A percentile compares a stretch with the other conserved stretches of the same genome.
Evolutionary conservation across 306 rosid species (phyloP).

Genomic region (Lathyrus aphaca): DNA sequence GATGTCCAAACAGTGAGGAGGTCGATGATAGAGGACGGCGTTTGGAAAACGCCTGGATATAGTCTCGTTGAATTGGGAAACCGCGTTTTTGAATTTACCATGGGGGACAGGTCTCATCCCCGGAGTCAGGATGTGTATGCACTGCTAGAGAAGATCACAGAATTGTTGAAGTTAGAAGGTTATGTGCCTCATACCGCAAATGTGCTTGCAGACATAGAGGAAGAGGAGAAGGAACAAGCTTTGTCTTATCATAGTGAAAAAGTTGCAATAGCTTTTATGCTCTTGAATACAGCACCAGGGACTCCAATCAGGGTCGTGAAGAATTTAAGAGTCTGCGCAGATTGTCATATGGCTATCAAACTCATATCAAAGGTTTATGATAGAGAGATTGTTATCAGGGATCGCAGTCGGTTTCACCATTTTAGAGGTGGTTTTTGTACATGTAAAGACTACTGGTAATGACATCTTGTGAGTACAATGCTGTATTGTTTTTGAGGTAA

Average conservation of each 20-base stretch:
- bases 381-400: conserved; percentile 59
- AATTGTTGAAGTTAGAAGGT: conserved; percentile 58
- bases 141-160: conserved; percentile 52
- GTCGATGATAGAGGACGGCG: conserved; percentile 58
- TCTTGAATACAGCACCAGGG: conserved; percentile 56
- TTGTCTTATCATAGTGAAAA: conserved; percentile 66
- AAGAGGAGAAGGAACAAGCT: conserved; percentile 68
- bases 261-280: conserved; percentile 64
- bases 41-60: conserved; percentile 59
- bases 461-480: conserved; percentile 21
- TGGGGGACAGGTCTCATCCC: conserved; percentile 65
- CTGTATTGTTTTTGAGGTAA: conserved; percentile 3
- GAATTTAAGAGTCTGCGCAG: conserved; percentile 62
- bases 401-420: conserved; percentile 62
- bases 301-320: conserved; percentile 60
- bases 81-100: conserved; percentile 54
- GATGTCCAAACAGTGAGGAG: conserved; percentile 55
- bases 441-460: conserved; percentile 61
- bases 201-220: conserved; percentile 64
- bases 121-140: conserved; percentile 53
- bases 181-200: conserved; percentile 60
- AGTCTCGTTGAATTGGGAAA: conserved; percentile 64
- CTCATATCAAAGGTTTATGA: conserved; percentile 58
- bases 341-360: conserved; percentile 67
- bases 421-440: conserved; percentile 60